phyloP scores from a whole-genome alignment of 176 grass and related monocot genomes.

The Secale cereale region DNA sequence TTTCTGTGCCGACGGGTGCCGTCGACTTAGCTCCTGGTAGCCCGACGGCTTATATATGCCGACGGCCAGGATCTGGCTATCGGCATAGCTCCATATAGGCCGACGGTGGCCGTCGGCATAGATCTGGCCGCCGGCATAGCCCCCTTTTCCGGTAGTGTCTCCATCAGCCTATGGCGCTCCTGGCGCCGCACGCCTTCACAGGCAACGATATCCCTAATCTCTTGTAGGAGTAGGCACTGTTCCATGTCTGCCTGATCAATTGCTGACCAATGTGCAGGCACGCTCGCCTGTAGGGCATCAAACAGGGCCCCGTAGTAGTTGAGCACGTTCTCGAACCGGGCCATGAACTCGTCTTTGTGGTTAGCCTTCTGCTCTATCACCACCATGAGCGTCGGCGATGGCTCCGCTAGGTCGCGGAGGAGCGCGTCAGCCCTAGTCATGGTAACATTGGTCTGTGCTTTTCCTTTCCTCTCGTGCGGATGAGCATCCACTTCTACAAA shows the following conservation, averaged over 20 bases:
- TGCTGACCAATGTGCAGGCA: background rate
- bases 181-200: slow-evolving; percentile 26
- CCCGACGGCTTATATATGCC: too few relatives aligned
- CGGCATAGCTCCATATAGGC: too few relatives aligned
- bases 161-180: slow-evolving; percentile 56
- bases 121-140: too few relatives aligned
- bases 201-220: slow-evolving; percentile 60
- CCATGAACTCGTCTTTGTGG: slow-evolving; percentile 22
- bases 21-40: too few relatives aligned
- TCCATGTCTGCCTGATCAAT: slow-evolving; percentile 35
- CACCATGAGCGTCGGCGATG: slow-evolving; percentile 52
- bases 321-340: background rate
- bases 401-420: slow-evolving; percentile 17
- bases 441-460: background rate
- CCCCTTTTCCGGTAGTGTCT: too few relatives aligned
- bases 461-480: background rate
- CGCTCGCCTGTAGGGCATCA: background rate
- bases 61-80: too few relatives aligned
- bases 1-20: too few relatives aligned
- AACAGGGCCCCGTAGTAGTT: background rate
- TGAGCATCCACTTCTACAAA: background rate
- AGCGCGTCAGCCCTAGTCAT: slow-evolving; percentile 28
- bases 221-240: slow-evolving; percentile 39
- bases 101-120: too few relatives aligned
- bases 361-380: slow-evolving; percentile 60